A percentile compares a stretch with the other conserved stretches of the same genome.
phyloP scores from a whole-genome alignment of 768 basidiomycete genomes.

The Tephrocybe rancida region DNA sequence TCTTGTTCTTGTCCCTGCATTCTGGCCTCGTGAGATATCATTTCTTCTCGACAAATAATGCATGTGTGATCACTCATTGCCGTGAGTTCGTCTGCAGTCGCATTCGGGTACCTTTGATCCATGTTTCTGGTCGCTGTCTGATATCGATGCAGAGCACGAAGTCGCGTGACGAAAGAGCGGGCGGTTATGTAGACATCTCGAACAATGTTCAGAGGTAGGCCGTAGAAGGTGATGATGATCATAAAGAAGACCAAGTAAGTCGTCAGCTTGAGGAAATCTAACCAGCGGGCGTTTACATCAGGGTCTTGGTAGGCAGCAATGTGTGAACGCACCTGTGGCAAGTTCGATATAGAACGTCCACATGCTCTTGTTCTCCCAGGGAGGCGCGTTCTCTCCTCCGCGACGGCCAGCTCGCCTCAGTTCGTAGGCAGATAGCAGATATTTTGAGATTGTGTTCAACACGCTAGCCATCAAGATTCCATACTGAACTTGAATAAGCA shows the following conservation, averaged over 20 bases:
- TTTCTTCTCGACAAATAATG: constrained; percentile 98
- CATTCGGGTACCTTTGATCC: constrained; percentile 94
- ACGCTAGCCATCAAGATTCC: constrained; percentile 85
- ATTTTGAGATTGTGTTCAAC: constrained; percentile 79
- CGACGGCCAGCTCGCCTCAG: constrained; percentile 73
- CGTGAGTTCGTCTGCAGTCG: constrained; percentile 81
- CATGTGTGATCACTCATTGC: constrained; percentile 89
- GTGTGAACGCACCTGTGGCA: constrained; percentile 66
- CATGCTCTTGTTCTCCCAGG: constrained; percentile 99
- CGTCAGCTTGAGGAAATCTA: constrained; percentile 91
- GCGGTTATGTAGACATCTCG: constrained; percentile 97
- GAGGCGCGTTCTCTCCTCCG: constrained; percentile 83
- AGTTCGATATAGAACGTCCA: constrained; percentile 95
- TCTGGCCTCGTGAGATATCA: constrained; percentile 49
- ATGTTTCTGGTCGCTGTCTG: constrained; percentile 94
- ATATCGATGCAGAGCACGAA: constrained; percentile 89
- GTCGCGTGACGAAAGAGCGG: constrained; percentile 85
- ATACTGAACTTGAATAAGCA: constrained; percentile 53
- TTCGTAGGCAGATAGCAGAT: constrained; percentile 80
- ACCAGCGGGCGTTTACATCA: constrained; percentile 9
- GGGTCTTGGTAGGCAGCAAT: constrained; percentile 5
- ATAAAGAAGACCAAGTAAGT: constrained; percentile 94
- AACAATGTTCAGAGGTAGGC: constrained; percentile 93
- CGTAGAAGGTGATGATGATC: constrained; percentile 92
- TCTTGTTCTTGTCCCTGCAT: constrained; percentile 20